phyloP scores from a whole-genome alignment of 2,329 filamentous ascomycete genomes.

The Emergomyces africanus region DNA sequence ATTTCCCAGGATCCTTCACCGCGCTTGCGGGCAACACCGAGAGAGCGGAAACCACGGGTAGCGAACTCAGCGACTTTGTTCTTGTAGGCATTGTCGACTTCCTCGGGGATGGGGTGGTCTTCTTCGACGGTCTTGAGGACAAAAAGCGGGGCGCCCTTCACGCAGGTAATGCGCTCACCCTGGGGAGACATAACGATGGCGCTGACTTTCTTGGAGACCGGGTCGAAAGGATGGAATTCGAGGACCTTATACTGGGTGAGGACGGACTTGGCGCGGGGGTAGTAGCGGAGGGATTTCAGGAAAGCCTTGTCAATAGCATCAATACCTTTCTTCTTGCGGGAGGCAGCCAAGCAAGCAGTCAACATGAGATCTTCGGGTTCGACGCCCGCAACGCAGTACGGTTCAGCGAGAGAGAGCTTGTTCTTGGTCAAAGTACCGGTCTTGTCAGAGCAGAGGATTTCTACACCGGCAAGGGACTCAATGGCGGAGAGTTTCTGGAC shows the following conservation, averaged over 20 bases:
- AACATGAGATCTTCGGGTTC: constrained; percentile 83
- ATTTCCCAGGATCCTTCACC: constrained; percentile 76
- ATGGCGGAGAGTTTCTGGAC: constrained; percentile 88
- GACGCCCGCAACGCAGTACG: constrained; percentile 69
- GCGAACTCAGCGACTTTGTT: constrained; percentile 87
- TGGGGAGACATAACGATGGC: constrained; percentile 71
- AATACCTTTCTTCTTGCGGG: constrained; percentile 90
- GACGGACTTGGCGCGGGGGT: constrained; percentile 68
- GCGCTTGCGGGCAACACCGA: constrained; percentile 84
- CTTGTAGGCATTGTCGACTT: constrained; percentile 73
- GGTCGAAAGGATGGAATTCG: constrained; percentile 80
- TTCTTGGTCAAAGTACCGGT: constrained; percentile 90
- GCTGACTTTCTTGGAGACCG: constrained; percentile 84
- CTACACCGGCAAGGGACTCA: constrained; percentile 81
- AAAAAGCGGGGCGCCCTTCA: constrained; percentile 83
- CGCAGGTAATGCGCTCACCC: constrained; percentile 73
- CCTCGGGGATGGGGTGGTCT: constrained; percentile 64
- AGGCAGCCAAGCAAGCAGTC: constrained; percentile 78
- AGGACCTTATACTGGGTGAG: constrained; percentile 75
- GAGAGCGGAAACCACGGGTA: constrained; percentile 83
- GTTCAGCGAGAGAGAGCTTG: constrained; percentile 77
- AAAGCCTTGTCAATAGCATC: constrained; percentile 94
- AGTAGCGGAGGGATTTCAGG: constrained; percentile 70
- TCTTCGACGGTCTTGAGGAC: constrained; percentile 79
- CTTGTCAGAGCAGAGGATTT: constrained; percentile 92